These are phyloP conservation scores for Clonostachys rhizophaga DNA, from an alignment of 2,329 filamentous ascomycete genomes.

Conservation along the genomic window DNA sequence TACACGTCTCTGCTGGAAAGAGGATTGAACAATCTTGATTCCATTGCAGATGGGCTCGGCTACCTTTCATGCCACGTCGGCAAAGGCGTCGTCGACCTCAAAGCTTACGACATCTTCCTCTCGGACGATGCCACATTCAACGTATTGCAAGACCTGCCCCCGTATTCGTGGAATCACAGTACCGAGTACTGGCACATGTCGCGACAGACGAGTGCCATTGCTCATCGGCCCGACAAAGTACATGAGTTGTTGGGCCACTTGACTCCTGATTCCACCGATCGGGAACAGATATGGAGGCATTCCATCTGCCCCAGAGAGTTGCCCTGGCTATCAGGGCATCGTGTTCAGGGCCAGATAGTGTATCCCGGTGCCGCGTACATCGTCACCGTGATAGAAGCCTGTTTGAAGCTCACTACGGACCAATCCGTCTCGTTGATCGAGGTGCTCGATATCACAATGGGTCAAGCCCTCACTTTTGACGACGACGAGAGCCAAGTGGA, in stretches of 20 bases:
- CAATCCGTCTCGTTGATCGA: too few species aligned
- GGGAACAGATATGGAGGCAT: constrained; percentile 32
- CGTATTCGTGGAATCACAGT: constrained; percentile 50
- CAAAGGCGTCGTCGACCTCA: too few species aligned
- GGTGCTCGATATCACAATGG: too few species aligned
- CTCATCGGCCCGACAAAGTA: constrained; percentile 24
- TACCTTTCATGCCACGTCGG: too few species aligned
- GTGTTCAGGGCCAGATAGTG: constrained; percentile 29
- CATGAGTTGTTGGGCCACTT: constrained; percentile 36
- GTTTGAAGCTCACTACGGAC: too few species aligned
- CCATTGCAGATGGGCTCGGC: too few species aligned
- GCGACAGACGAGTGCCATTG: constrained; percentile 29
- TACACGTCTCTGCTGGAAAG: too few species aligned
- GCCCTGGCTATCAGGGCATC: constrained; percentile 47
- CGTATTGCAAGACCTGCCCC: constrained; percentile 30
- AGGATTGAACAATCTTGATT: too few species aligned
- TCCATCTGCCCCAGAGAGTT: constrained; percentile 42
- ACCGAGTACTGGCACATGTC: constrained; percentile 41
- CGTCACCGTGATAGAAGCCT: constrained; percentile 16
- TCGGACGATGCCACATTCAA: constrained; percentile 10
- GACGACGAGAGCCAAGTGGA: too few species aligned
- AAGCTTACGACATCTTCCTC: too few species aligned
- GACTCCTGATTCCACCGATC: constrained; percentile 15
- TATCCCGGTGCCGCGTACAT: constrained; percentile 27
- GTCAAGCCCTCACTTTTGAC: too few species aligned